These are phyloP conservation scores for Metschnikowia kunwiensis DNA, from an alignment of 805 yeast genomes.

Conservation along the genomic window DNA sequence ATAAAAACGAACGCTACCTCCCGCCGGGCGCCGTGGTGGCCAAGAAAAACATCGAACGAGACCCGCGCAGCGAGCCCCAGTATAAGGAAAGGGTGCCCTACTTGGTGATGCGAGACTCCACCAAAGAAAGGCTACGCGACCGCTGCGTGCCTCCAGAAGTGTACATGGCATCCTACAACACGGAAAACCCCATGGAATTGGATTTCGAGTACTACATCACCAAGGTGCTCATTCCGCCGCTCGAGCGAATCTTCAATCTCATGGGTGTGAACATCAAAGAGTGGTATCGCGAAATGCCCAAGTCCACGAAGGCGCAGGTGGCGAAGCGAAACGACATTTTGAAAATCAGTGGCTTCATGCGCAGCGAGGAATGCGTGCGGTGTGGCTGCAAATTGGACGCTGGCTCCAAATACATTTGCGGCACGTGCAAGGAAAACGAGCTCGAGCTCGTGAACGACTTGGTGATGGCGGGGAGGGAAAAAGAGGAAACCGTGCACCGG, in stretches of 20 bases:
- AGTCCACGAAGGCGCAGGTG: conserved; percentile 14
- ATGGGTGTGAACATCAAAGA: conserved; percentile 74
- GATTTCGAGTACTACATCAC: conserved; percentile 86
- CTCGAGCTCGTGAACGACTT: conserved; percentile 32
- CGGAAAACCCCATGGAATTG: conserved; percentile 42
- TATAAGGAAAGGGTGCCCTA: conserved; percentile 87
- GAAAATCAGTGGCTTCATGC: conserved; percentile 11
- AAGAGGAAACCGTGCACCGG: conserved; percentile 13
- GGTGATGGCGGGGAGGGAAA: conserved; percentile 19
- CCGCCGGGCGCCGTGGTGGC: conserved; percentile 94
- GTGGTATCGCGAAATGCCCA: conserved; percentile 77
- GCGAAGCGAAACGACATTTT: conserved; percentile 12
- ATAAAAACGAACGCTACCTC: conserved; percentile 63
- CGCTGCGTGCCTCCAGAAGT: conserved; percentile 79
- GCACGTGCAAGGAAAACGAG: conserved; percentile 28
- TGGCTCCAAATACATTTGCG: conserved; percentile 19
- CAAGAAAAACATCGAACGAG: conserved; percentile 56
- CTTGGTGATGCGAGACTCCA: conserved; percentile 58
- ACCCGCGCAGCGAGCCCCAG: conserved; percentile 78
- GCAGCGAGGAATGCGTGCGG: conserved; percentile 11
- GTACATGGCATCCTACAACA: conserved; percentile 42
- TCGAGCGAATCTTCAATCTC: conserved; percentile 77
- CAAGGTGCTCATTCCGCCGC: conserved; percentile 83
- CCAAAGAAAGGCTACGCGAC: conserved; percentile 64
- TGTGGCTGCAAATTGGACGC: conserved; percentile 13